Conservation (phyloP, 805 yeast species). For the Candida suzukii region DNA sequence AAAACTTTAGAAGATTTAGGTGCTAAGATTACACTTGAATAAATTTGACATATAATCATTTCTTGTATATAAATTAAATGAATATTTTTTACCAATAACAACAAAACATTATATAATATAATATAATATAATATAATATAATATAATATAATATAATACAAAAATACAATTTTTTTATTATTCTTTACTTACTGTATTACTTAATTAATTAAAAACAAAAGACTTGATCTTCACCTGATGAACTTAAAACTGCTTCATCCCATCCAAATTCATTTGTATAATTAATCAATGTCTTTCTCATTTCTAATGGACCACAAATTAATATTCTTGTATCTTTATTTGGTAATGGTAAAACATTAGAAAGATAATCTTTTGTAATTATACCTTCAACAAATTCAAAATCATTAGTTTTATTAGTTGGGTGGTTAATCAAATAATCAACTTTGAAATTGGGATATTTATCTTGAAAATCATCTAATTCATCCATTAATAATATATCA, state of each 20-base stretch:
- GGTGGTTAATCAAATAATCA: constrained; percentile 49
- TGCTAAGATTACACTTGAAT: constrained; percentile 88
- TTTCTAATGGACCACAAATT: constrained; percentile 69
- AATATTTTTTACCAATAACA: too few species aligned
- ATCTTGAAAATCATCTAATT: constrained; percentile 60
- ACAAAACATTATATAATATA: background rate
- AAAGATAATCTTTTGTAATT: constrained; percentile 51
- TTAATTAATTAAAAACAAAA: constrained; percentile 27
- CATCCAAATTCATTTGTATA: constrained; percentile 58
- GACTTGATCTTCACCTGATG: constrained; percentile 28
- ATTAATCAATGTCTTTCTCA: constrained; percentile 48
- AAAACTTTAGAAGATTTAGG: constrained; percentile 89
- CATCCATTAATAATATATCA: constrained; percentile 66
- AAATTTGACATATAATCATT: constrained; percentile 14
- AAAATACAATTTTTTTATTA: too few species aligned
- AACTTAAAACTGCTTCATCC: constrained; percentile 27
- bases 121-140: background rate
- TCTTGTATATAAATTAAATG: background rate
- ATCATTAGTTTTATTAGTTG: constrained; percentile 59
- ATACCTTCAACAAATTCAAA: constrained; percentile 40
- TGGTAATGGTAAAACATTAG: constrained; percentile 44
- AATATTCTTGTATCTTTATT: constrained; percentile 47
- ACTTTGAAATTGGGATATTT: constrained; percentile 58
- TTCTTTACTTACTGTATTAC: too few species aligned
- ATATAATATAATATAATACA: background rate